Conservation (phyloP, 2,329 filamentous ascomycete genomes). For the Fusarium caatingaense region DNA sequence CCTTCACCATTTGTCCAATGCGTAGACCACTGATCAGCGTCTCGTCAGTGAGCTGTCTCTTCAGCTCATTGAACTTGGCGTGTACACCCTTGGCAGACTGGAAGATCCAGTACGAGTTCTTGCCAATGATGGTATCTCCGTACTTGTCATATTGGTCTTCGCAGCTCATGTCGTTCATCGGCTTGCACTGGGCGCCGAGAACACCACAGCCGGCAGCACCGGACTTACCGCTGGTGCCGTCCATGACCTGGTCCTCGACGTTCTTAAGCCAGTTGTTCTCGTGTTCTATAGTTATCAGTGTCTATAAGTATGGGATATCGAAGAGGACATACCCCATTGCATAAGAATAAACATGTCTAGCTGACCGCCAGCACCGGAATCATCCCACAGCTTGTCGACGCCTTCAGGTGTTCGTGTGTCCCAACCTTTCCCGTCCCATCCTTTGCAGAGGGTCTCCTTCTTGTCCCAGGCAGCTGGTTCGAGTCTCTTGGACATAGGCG, state of each 20-base stretch:
- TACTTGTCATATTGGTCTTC: conserved; percentile 14
- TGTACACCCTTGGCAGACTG: conserved; percentile 18
- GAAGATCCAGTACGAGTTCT: conserved; percentile 26
- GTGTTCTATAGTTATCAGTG: conserved; percentile 12
- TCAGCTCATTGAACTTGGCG: conserved; percentile 5
- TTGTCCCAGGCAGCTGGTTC: background rate
- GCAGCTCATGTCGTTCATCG: conserved; percentile 7
- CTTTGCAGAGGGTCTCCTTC: conserved; percentile 19
- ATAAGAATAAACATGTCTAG: conserved; percentile 8
- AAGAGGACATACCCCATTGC: conserved; percentile 7
- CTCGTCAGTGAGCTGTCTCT: conserved; percentile 16
- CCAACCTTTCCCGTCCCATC: conserved; percentile 14
- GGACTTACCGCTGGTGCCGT: conserved; percentile 13
- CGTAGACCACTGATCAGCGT: background rate
- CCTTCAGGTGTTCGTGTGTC: conserved; percentile 16
- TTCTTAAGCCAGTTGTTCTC: conserved; percentile 27
- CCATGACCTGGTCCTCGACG: conserved; percentile 4
- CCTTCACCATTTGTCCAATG: conserved; percentile 10
- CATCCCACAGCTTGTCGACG: conserved; percentile 14
- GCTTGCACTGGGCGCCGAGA: conserved; percentile 1
- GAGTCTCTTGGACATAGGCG: background rate
- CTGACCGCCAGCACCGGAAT: background rate
- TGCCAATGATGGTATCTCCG: conserved; percentile 1
- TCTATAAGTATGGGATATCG: background rate
- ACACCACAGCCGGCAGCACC: conserved; percentile 4